Base-by-base conservation (phyloP, 108 stramenopile genomes). In the Cyclotella choctawhatcheeana region DNA sequence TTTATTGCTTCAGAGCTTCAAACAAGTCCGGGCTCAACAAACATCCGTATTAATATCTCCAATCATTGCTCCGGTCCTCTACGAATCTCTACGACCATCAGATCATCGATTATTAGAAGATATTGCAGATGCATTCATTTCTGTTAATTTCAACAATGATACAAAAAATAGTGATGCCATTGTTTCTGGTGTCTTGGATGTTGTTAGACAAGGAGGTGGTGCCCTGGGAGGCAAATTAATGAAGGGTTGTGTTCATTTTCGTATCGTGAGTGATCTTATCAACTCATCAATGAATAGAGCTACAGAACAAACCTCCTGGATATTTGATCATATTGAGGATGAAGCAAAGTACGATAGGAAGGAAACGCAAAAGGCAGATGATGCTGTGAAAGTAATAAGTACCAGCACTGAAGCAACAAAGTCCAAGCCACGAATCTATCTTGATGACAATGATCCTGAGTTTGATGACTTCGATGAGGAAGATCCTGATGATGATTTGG, bases 391-490 rank as follows among this genome's bases (percentile, higher is more conserved):
- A 30, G 50, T 5, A n/a, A 17, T 17, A 27, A 32, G 20, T 47
- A 21, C 17, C 40, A 25, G 40, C 31, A 26, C 6, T 24, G 56
- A 59, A 44, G 53, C 13, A 32, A 26, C 16, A 16, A 37, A 33
- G 53, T 29, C 12, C 12, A 45, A 25, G 8, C 48, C 77, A 53
- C 30, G 50, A 44, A 71, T 78, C 48, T 78, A 67, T 60, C 18
- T 71, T 24, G 44, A 78, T n/a, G 64, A 65, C 33, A 30, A 78
- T 52, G 77, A 78, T 44, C 69, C 69, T 33, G 69, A 77, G 21
- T 70, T 70, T 70, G 63, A 77, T 59, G 68, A 70, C 25, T 70
- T 34, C 13, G 76, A 77, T 48, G 76, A 77, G 44, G 73, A 64
- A 34, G 73, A 64, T 44, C 43, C 43, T 29, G 76, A 77, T 48